Percentiles rank a stretch among this genome's conserved stretches.
These are phyloP conservation scores for Leishmania gerbilli DNA, from an alignment of 208 protist species.

Conservation along the genomic window DNA sequence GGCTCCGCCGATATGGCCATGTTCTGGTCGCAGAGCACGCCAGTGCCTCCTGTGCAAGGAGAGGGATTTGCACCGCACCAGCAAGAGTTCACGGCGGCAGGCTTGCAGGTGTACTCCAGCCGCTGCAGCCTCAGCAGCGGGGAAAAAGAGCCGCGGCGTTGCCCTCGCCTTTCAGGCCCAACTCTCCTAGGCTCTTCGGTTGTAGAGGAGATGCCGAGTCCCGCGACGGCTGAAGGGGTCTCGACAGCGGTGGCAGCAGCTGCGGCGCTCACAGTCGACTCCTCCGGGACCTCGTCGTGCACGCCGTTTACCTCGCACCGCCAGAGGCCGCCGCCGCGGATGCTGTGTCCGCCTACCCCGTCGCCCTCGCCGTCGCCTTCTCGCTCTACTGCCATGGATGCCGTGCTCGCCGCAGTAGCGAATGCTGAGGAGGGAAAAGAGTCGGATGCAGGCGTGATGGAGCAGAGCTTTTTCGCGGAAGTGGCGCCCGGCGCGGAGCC, in stretches of 20 bases:
- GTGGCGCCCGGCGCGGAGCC: neutral
- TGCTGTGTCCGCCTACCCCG: conserved; percentile 33
- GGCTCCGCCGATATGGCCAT: neutral
- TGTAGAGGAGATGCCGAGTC: neutral
- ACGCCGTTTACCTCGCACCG: conserved; percentile 9
- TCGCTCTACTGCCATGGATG: neutral
- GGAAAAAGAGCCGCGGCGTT: neutral
- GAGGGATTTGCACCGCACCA: neutral
- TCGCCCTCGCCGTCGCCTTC: conserved; percentile 10
- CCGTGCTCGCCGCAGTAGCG: neutral
- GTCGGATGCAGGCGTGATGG: neutral
- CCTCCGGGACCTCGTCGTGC: neutral
- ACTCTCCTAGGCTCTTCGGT: neutral
- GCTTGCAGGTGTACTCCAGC: neutral
- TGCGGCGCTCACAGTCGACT: neutral
- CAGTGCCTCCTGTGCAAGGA: neutral
- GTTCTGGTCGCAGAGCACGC: neutral
- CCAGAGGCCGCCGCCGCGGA: conserved; percentile 24
- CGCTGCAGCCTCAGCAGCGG: neutral
- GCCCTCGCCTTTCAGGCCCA: neutral
- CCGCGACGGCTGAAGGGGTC: neutral
- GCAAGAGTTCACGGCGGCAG: neutral
- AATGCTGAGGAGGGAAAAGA: neutral
- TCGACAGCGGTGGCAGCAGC: neutral
- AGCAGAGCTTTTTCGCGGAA: neutral